Conservation (phyloP, 805 yeast genomes). For the Metschnikowia borealis region DNA sequence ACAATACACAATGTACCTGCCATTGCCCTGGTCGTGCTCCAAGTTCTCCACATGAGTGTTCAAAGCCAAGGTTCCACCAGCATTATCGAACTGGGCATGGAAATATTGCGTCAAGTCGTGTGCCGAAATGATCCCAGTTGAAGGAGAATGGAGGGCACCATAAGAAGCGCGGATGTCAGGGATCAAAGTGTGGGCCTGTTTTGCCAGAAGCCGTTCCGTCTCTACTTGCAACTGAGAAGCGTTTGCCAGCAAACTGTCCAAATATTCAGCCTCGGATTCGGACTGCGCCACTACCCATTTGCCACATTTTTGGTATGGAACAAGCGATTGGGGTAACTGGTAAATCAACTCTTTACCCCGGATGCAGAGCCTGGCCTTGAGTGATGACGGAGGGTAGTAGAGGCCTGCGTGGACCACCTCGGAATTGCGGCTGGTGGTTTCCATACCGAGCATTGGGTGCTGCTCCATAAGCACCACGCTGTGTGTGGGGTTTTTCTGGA, state of each 20-base stretch:
- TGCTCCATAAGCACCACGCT: constrained; percentile 67
- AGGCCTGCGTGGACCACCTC: constrained; percentile 93
- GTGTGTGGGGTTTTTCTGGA: constrained; percentile 42
- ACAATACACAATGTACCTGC: constrained; percentile 24
- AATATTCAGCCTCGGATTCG: constrained; percentile 55
- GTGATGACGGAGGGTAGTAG: constrained; percentile 66
- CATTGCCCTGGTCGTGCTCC: constrained; percentile 20
- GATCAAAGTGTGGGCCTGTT: constrained; percentile 46
- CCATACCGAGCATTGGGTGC: constrained; percentile 62
- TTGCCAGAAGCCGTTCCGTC: constrained; percentile 49
- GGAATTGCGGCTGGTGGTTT: constrained; percentile 84
- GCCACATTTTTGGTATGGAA: constrained; percentile 60
- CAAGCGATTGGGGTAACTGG: constrained; percentile 34
- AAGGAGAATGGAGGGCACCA: constrained; percentile 68
- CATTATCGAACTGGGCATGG: constrained; percentile 49
- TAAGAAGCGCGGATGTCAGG: constrained; percentile 63
- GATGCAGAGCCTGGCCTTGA: constrained; percentile 69
- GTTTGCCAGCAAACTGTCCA: constrained; percentile 49
- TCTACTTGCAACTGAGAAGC: constrained; percentile 53
- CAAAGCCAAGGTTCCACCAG: constrained; percentile 61
- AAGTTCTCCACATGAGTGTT: constrained; percentile 53
- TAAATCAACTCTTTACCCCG: constrained; percentile 72
- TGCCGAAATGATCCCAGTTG: constrained; percentile 82
- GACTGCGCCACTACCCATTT: constrained; percentile 86
- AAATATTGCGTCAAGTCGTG: constrained; percentile 68